Evolutionary conservation across 495 filamentous ascomycete genomes (phyloP), one percentile per base, ranked within the genome.

Genomic region (Friedmanniomyces endolithicus): DNA sequence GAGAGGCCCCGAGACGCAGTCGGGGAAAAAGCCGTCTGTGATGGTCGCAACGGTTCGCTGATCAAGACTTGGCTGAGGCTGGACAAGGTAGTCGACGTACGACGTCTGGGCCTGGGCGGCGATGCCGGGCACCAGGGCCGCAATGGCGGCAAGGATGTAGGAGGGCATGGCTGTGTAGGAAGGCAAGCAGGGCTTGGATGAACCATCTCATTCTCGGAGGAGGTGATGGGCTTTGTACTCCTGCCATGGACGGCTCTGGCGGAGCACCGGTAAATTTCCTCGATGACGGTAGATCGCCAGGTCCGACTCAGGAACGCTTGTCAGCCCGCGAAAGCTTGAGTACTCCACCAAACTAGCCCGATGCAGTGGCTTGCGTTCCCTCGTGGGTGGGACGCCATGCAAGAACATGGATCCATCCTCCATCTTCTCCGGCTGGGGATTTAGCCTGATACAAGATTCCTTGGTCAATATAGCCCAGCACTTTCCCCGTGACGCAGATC

Each of bases 1-100:
- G 37, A 68, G 50, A 4, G 66, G 64, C 1, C 62, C 62, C 56
- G 62, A 63, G 29, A 48, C 58, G 35, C 66, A 68, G 48, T 65
- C 63, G 2, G 66, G 66, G 25, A 58, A n/a, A n/a, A n/a, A 45
- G 11, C 35, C 27, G n/a, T 39, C 34, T 1, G 31, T 44, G 37
- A 58, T 44, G 8, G 39, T 45, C 1, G 23, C 55, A 27, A 58
- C 6, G 0, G 55, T 58, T 9, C 50, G 48, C 14, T 40, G 37
- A 12, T 50, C 50, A 6, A 58, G 49, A 25, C 35, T 37, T 34
- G 55, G 55, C 33, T 58, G 55, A 22, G 55, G 24, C 19, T 58
- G 22, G 3, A 40, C 34, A 22, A 25, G 27, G 37, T 52, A 58
- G 34, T 58, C 44, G 2, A 46, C 44, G 45, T 44, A 53, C 14